These are phyloP conservation scores for Sphaerulina musiva DNA, from an alignment of 2,329 filamentous ascomycete species.

Conservation along the genomic window DNA sequence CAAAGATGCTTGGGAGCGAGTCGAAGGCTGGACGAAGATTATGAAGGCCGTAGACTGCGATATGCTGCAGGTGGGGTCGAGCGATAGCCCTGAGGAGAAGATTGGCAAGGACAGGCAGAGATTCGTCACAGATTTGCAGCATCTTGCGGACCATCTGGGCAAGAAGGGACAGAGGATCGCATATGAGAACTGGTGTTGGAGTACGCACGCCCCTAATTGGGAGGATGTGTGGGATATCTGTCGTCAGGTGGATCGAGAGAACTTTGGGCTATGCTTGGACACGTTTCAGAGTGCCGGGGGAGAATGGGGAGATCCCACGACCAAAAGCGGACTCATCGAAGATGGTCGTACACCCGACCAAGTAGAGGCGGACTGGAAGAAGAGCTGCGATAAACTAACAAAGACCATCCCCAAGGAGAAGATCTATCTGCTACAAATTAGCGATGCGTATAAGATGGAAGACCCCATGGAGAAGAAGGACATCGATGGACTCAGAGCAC, in stretches of 20 bases:
- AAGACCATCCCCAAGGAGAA: constrained; percentile 58
- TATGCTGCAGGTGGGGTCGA: constrained; percentile 62
- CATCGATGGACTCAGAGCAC: constrained; percentile 51
- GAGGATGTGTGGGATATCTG: constrained; percentile 64
- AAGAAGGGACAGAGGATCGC: constrained; percentile 55
- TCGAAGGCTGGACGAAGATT: constrained; percentile 61
- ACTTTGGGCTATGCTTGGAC: constrained; percentile 69
- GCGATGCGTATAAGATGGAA: constrained; percentile 61
- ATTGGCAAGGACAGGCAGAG: constrained; percentile 47
- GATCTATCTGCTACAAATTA: constrained; percentile 69
- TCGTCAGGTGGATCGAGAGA: constrained; percentile 53
- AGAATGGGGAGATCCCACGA: constrained; percentile 68
- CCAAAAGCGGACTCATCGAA: constrained; percentile 53
- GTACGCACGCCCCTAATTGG: constrained; percentile 63
- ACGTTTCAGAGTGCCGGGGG: constrained; percentile 69
- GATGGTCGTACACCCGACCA: constrained; percentile 39
- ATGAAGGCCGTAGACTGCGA: constrained; percentile 65
- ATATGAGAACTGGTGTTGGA: constrained; percentile 82
- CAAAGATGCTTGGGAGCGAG: constrained; percentile 56
- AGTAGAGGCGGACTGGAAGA: constrained; percentile 40
- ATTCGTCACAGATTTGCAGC: constrained; percentile 56
- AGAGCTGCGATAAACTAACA: constrained; percentile 44
- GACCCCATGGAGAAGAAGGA: constrained; percentile 49
- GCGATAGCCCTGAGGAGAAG: constrained; percentile 52
- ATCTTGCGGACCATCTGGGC: constrained; percentile 58